Percentiles rank a stretch among this genome's conserved stretches.
Evolutionary conservation across 2,329 filamentous ascomycete species (phyloP).

Genomic region (Blumeria graminis): DNA sequence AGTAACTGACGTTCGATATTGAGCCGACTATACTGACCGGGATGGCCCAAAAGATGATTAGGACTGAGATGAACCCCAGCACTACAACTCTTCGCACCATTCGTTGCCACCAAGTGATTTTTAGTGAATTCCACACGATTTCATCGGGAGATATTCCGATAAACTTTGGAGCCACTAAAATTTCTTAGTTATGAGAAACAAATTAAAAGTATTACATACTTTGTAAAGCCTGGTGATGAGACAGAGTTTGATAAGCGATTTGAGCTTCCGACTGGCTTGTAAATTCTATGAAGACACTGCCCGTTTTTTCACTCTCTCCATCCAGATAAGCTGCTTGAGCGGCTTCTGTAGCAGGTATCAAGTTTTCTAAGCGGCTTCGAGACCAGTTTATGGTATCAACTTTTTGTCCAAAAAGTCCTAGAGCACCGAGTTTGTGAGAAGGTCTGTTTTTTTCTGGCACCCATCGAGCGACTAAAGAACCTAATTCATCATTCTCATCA

Average conservation of each 20-base stretch:
- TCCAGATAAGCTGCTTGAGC: constrained; percentile 41
- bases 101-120: constrained; percentile 68
- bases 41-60: constrained; percentile 72
- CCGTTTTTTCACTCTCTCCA: constrained; percentile 32
- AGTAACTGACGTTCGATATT: constrained; percentile 59
- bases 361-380: constrained; percentile 49
- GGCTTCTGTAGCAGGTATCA: constrained; percentile 46
- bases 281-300: constrained; percentile 79
- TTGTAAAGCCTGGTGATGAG: constrained; percentile 67
- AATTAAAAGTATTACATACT: constrained; percentile 6
- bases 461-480: constrained; percentile 50
- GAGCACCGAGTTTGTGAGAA: constrained; percentile 43
- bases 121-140: constrained; percentile 68
- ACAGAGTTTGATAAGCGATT: constrained; percentile 60
- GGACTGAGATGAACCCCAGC: constrained; percentile 43
- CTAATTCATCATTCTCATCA: constrained; percentile 39
- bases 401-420: constrained; percentile 56
- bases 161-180: constrained; percentile 46
- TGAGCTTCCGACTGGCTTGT: constrained; percentile 62
- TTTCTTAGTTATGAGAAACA: constrained; percentile 1
- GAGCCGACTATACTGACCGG: constrained; percentile 57
- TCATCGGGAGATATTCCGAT: constrained; percentile 64
- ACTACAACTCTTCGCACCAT: constrained; percentile 48
- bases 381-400: constrained; percentile 90
- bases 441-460: constrained; percentile 50